Base-by-base conservation (phyloP, 371 early-diverging fungal genomes). In the Dinochytrium kinnereticum region DNA sequence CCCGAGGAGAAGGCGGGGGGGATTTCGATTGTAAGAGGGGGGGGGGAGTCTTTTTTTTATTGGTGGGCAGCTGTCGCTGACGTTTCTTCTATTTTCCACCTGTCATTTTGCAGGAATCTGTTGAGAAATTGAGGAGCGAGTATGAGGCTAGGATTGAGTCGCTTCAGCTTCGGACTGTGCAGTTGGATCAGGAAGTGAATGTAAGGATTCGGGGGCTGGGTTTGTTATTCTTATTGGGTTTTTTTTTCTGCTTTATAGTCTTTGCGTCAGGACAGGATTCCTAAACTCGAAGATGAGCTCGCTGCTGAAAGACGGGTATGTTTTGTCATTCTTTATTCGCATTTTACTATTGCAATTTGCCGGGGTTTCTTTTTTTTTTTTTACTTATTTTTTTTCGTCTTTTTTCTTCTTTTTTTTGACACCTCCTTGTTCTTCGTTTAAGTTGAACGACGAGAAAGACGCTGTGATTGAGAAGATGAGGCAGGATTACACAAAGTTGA, bases 401-500 rank as follows among this genome's bases (percentile, higher is more conserved):
- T n/a, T n/a, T n/a, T n/a, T n/a, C 17, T 10, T 55, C 65, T 30
- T 53, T 36, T 36, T 13, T 64, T 36, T 31, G 7, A 64, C 34
- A 33, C 3, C 5, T 24, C 5, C 10, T 26, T 7, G 15, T 24
- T n/a, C 17, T 24, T n/a, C 44, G 7, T 31, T 24, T 10, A 30
- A 73, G 74, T 68, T 68, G 30, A 57, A 72, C 61, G 24, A 75
- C 13, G 78, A 78, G 38, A 64, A 78, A 24, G 78, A 82, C 57
- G 15, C 72, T 1, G 33, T n/a, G 17, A 51, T 61, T 34, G 65
- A 64, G 33, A 68, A 84, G 66, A 67, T 88, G 44, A 81, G 86
- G 51, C 83, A 84, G 13, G 86, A 84, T 30, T 83, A 89, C 66
- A 74, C 75, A 51, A 84, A 87, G 74, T 68, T 91, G 70, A 85